Evolutionary conservation across 768 basidiomycete species (phyloP), one percentile per base, ranked within the genome.

Genomic region (Coprinopsis sp.): DNA sequence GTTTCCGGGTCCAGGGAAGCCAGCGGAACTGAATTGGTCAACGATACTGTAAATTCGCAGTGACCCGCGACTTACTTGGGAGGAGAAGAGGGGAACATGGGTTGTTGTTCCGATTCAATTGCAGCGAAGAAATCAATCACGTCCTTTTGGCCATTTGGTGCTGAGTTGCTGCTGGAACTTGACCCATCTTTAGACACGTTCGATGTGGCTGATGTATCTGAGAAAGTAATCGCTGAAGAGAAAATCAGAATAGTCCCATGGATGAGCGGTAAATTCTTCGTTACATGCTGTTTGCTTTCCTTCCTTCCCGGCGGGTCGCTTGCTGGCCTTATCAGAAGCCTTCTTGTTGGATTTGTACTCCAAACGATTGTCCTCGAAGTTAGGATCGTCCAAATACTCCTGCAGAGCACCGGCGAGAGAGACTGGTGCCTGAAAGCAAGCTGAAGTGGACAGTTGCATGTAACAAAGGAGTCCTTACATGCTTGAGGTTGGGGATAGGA

Each of bases 371-470:
- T 90, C 84, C 64, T 98, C 96, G 55, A 99, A 99, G 58, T 92
- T 92, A 19, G 94, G 89, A 64, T 99, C 96, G 47, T 91, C 84
- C 41, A 99, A 74, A 61, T 98, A 99, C 59, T 98, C 95, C 61
- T 98, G 88, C 24, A 99, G 75, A 16, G 96, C 82, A 28, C 84
- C 84, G 5, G 89, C 95, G n/a, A 99, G 73, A 0, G 91, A 93
- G 10, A 96, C 87, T 4, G 96, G 96, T 0, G 96, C 93, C 92
- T 94, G 54, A n/a, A 47, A 42, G 29, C n/a, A 36, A 19, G 13
- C 39, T 24, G 31, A 31, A 33, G 38, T 31, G 21, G 8, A 18
- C 30, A 5, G 28, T 25, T 11, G n/a, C 7, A 14, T 30, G 11
- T 36, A 24, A 2, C 36, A 14, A 36, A 8, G 43, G 16, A 25